Conservation (phyloP, 2,329 filamentous ascomycete genomes). For the Ophiostoma montium region DNA sequence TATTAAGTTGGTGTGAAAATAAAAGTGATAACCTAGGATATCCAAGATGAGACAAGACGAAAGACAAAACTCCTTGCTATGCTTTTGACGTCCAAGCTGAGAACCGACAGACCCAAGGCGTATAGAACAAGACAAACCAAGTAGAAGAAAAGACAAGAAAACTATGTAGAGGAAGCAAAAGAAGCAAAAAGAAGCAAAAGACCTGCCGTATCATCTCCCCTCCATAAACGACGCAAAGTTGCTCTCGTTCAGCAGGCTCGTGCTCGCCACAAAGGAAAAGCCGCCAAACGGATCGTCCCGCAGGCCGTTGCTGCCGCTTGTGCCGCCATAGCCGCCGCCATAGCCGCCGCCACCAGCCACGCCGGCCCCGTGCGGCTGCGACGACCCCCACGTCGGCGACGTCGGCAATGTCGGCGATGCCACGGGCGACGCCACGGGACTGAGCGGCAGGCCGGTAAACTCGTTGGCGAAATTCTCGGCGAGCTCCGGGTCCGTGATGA, state of each 20-base stretch:
- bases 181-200: not conserved
- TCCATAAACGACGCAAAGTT: constrained; percentile 20
- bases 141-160: not conserved
- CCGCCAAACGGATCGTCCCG: constrained; percentile 48
- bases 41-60: not conserved
- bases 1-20: too few species aligned
- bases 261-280: constrained; percentile 49
- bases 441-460: constrained; percentile 76
- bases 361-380: not conserved
- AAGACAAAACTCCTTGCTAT: not conserved
- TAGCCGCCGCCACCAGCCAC: constrained; percentile 1
- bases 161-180: not conserved
- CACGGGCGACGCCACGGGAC: constrained; percentile 48
- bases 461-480: constrained; percentile 94
- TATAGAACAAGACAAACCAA: too few species aligned
- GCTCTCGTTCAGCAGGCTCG: constrained; percentile 37
- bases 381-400: too few species aligned
- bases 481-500: constrained; percentile 89
- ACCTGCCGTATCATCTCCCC: too few species aligned
- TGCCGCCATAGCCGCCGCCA: not conserved
- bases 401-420: constrained; percentile 22
- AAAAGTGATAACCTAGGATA: too few species aligned
- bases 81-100: not conserved
- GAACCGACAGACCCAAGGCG: too few species aligned
- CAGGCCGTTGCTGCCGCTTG: constrained; percentile 14